A percentile compares a stretch with the other conserved stretches of the same genome.
Conservation (phyloP, 2,329 filamentous ascomycete species). For the Delphinella strobiligena region DNA sequence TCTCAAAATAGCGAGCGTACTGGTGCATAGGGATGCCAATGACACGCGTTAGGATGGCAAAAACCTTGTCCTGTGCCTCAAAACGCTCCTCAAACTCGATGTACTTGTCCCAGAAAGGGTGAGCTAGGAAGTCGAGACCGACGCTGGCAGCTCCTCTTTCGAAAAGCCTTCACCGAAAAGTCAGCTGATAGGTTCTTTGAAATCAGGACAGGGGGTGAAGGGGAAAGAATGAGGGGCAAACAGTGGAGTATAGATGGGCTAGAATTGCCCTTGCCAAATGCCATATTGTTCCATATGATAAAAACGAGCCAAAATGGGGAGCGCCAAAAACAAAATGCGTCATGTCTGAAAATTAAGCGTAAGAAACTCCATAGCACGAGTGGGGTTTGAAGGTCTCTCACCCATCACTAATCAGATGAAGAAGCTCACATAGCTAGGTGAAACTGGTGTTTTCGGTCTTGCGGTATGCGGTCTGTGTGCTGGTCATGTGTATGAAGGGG, state of each 20-base stretch:
- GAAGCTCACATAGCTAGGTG: not conserved
- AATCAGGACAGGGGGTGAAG: constrained; percentile 9
- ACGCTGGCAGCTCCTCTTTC: constrained; percentile 77
- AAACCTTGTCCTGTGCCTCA: constrained; percentile 73
- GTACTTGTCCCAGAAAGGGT: constrained; percentile 98
- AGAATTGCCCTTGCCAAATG: not conserved
- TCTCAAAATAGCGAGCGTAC: constrained; percentile 88
- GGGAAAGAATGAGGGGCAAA: constrained; percentile 5
- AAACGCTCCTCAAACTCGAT: constrained; percentile 91
- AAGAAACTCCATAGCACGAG: constrained; percentile 4
- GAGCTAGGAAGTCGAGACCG: constrained; percentile 83
- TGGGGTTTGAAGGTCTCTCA: constrained; percentile 6
- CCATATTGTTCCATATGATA: not conserved
- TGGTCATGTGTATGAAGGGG: constrained; percentile 46
- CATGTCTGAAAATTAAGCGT: constrained; percentile 7
- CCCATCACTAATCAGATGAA: constrained; percentile 2
- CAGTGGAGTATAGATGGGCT: not conserved
- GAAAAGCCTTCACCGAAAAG: constrained; percentile 59
- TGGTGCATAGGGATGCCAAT: constrained; percentile 91
- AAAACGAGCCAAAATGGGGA: not conserved
- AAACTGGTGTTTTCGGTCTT: not conserved
- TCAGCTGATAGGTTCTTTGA: not conserved
- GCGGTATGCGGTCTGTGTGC: constrained; percentile 4
- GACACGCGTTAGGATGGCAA: constrained; percentile 68
- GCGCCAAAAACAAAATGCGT: not conserved